Evolutionary conservation across 2,329 filamentous ascomycete genomes (phyloP).

Genomic region (Colletotrichum sp.): DNA sequence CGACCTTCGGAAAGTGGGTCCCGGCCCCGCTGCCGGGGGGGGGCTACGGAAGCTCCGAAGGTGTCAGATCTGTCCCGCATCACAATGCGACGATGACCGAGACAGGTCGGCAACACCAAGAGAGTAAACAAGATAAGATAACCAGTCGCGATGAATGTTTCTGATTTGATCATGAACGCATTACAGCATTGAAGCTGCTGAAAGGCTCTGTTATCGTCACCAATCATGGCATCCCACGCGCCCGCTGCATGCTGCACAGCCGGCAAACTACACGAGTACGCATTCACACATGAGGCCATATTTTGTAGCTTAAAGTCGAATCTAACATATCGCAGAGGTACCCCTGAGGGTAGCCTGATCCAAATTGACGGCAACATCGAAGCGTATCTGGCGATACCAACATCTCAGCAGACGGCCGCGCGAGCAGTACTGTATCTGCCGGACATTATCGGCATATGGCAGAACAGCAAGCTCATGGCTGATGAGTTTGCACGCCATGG

Average conservation of each 20-base stretch:
- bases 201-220: not conserved
- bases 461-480: not conserved
- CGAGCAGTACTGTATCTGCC: not conserved
- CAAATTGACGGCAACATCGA: not conserved
- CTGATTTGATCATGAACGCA: not conserved
- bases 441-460: not conserved
- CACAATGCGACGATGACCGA: not conserved
- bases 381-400: not conserved
- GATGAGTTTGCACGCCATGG: not conserved
- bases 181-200: not conserved
- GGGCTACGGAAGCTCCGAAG: not conserved
- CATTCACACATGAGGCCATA: not conserved
- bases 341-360: not conserved
- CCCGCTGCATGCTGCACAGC: not conserved
- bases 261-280: not conserved
- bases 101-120: not conserved
- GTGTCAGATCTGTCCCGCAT: not conserved
- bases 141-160: not conserved
- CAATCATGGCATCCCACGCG: not conserved
- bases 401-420: not conserved
- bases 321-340: not conserved
- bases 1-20: not conserved
- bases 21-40: not conserved
- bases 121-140: not conserved
- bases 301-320: not conserved